phyloP scores from a whole-genome alignment of 495 filamentous ascomycete species.

The Penicillium soppii region DNA sequence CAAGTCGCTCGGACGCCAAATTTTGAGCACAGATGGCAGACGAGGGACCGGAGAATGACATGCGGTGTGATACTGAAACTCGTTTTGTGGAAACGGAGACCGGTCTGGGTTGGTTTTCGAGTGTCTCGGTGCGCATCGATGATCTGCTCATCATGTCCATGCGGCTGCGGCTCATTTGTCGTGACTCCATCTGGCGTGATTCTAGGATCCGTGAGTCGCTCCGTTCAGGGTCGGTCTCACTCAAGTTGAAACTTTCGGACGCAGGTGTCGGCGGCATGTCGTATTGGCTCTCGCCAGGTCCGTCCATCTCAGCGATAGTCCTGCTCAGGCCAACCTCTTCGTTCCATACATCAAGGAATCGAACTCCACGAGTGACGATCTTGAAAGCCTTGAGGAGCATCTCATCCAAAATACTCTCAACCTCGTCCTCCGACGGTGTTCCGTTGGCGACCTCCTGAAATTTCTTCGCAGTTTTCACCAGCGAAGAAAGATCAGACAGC shows the following conservation, averaged over 20 bases:
- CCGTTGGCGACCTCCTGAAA: conserved; percentile 64
- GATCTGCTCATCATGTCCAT: conserved; percentile 38
- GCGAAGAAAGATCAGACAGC: conserved; percentile 80
- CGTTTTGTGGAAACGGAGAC: conserved; percentile 45
- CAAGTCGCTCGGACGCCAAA: conserved; percentile 66
- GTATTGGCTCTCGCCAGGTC: conserved; percentile 25
- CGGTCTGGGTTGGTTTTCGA: conserved; percentile 31
- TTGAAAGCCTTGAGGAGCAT: conserved; percentile 92
- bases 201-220: conserved; percentile 26
- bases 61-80: conserved; percentile 55
- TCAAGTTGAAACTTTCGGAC: conserved; percentile 49
- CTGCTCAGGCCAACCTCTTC: conserved; percentile 67
- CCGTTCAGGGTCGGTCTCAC: conserved; percentile 27
- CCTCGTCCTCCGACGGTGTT: conserved; percentile 52
- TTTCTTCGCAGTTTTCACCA: conserved; percentile 84
- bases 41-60: conserved; percentile 53
- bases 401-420: conserved; percentile 81
- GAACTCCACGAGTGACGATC: conserved; percentile 85
- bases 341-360: conserved; percentile 88
- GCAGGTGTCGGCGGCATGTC: conserved; percentile 71
- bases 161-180: conserved; percentile 39
- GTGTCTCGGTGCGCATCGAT: conserved; percentile 37
- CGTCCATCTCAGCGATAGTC: conserved; percentile 60
- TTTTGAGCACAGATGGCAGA: conserved; percentile 45
- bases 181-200: conserved; percentile 7